phyloP scores from a whole-genome alignment of 116 monocot species.

The Posidonia oceanica region DNA sequence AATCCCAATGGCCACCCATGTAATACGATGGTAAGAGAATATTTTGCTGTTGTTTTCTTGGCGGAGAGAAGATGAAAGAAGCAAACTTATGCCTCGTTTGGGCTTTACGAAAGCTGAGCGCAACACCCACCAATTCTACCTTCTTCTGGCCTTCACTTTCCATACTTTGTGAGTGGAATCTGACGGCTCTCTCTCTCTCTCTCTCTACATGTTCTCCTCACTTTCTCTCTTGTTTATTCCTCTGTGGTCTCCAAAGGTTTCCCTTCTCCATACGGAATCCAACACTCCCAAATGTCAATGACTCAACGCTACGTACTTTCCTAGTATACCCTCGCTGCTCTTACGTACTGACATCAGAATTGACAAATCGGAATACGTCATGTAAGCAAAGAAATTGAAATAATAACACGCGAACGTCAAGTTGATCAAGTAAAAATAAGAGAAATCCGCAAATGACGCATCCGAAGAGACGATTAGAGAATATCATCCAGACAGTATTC shows the following conservation, averaged over 20 bases:
- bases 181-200: slow-evolving; percentile 1
- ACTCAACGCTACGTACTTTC: not conserved
- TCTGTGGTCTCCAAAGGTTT: not conserved
- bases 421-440: too few relatives aligned
- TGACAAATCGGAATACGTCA: too few relatives aligned
- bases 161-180: not conserved
- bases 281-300: not conserved
- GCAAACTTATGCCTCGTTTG: not conserved
- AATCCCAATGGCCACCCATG: too few relatives aligned
- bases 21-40: too few relatives aligned
- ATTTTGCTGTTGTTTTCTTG: not conserved
- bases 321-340: not conserved
- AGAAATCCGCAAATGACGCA: too few relatives aligned
- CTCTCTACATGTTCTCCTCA: not conserved
- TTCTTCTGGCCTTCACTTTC: not conserved
- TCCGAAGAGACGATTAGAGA: too few relatives aligned
- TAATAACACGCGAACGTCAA: too few relatives aligned
- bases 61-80: not conserved
- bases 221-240: not conserved
- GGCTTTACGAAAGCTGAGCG: too few relatives aligned
- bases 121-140: too few relatives aligned
- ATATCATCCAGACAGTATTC: too few relatives aligned
- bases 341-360: not conserved
- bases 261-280: slow-evolving; percentile 7
- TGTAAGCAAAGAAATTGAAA: too few relatives aligned